Percentiles rank a stretch among this genome's conserved stretches.
These are phyloP conservation scores for Phytophthora meadii DNA, from an alignment of 352 stramenopile genomes.

Conservation along the genomic window DNA sequence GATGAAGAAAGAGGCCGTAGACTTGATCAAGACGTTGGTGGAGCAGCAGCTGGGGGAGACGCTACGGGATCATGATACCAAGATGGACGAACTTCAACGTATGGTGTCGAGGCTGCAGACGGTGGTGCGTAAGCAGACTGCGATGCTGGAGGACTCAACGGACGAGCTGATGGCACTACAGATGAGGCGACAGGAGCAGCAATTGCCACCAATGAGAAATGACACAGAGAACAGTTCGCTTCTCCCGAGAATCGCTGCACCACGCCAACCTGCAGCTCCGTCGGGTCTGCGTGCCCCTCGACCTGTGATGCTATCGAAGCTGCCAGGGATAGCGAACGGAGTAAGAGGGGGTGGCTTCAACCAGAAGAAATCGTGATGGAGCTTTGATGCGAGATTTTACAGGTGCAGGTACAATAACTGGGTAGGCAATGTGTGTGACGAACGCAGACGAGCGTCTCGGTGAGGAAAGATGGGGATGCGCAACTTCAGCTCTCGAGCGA, in stretches of 20 bases:
- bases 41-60: conserved; percentile 48
- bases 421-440: too few relatives aligned
- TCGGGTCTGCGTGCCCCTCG: conserved; percentile 29
- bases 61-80: conserved; percentile 46
- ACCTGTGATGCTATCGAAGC: conserved; percentile 30
- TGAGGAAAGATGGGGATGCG: conserved; percentile 7
- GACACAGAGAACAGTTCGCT: conserved; percentile 1
- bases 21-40: conserved; percentile 48
- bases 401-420: too few relatives aligned
- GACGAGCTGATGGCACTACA: conserved; percentile 32
- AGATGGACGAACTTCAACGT: conserved; percentile 51
- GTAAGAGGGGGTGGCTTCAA: conserved; percentile 6
- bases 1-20: conserved; percentile 58
- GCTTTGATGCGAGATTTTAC: too few relatives aligned
- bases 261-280: conserved; percentile 26
- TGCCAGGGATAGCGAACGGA: conserved; percentile 14
- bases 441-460: conserved; percentile 5
- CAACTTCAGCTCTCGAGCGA: conserved; percentile 12
- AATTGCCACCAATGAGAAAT: conserved; percentile 6
- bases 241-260: conserved; percentile 25
- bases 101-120: conserved; percentile 51
- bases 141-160: conserved; percentile 44
- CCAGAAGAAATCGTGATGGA: conserved; percentile 12
- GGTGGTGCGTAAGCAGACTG: conserved; percentile 47
- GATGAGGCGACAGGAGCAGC: conserved; percentile 15